Evolutionary conservation across 2,329 filamentous ascomycete genomes (phyloP).

Genomic region (Tolypocladium ophioglossoides): DNA sequence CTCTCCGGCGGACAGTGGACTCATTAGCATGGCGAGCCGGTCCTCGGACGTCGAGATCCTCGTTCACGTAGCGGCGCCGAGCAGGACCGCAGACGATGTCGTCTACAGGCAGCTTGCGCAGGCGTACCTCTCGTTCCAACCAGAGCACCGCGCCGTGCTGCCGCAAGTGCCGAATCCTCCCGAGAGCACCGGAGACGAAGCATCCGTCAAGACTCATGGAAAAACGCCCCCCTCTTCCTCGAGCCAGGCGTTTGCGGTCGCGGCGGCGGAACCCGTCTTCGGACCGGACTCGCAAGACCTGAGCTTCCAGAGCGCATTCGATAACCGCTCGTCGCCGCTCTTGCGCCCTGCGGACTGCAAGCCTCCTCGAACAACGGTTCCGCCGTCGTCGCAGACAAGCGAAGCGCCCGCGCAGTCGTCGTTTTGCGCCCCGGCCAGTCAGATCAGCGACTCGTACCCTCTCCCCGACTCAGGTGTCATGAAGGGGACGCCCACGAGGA

Average conservation of each 20-base stretch:
- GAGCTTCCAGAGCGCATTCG: constrained; percentile 33
- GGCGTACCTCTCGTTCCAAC: constrained; percentile 39
- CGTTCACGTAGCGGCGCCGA: constrained; percentile 43
- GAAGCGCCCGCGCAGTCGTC: constrained; percentile 17
- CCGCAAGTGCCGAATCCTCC: background rate
- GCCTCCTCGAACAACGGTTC: background rate
- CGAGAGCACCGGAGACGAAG: background rate
- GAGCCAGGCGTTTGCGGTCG: constrained; percentile 3
- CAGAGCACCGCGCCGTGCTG: constrained; percentile 10
- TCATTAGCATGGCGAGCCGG: constrained; percentile 14
- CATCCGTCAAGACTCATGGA: background rate
- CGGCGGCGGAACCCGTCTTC: constrained; percentile 11
- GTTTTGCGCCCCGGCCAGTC: constrained; percentile 35
- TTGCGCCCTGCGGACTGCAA: background rate
- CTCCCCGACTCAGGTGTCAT: constrained; percentile 19
- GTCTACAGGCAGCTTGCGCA: constrained; percentile 37
- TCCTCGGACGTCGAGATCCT: constrained; percentile 37
- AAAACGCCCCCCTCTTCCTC: constrained; percentile 1
- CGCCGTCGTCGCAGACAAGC: constrained; percentile 5
- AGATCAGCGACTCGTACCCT: constrained; percentile 44
- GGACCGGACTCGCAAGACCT: constrained; percentile 25
- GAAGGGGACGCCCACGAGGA: constrained; percentile 34
- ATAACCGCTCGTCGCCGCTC: constrained; percentile 29
- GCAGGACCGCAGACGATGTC: constrained; percentile 34
- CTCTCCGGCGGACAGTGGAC: background rate